Base-by-base conservation (phyloP, 768 basidiomycete species). In the Heimioporus sp. region DNA sequence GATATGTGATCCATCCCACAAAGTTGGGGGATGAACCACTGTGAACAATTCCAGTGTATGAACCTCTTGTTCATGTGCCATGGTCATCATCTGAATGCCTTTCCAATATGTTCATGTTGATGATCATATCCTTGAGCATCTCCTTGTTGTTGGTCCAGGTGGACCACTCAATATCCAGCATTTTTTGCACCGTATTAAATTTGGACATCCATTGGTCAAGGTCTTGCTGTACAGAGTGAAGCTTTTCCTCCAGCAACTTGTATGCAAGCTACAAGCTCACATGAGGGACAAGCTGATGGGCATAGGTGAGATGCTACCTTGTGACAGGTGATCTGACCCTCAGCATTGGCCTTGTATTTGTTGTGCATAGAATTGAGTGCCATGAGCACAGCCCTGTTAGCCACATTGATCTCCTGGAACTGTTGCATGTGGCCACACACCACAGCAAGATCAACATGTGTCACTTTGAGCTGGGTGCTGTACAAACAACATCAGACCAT, bases 401-500 rank as follows among this genome's bases (percentile, higher is more conserved):
- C 87, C 62, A 86, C 81, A 54, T 86, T 87, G 59, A 95, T 93
- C 57, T 88, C 85, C 64, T 90, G 81, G 80, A 87, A 94, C 66
- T 94, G 92, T 53, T 87, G 80, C 28, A 87, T 84, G 61, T 92
- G 89, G 41, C 72, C 80, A 49, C 80, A 79, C 1, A 90, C 85
- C 17, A 81, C 73, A 10, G 82, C 76, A 34, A 92, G 78, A 57
- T 93, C 92, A 20, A 89, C 78, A 66, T 93, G 84, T 3, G 86
- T 76, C 2, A 90, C 76, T 70, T 90, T 92, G 46, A 95, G 74
- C 24, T 85, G 75, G 35, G 85, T 81, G 12, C 91, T 92, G 60
- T 13, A 31, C 37, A 28, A 43, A 15, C 51, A 12, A 16, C 8
- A 21, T 57, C 19, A 24, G 4, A 43, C 30, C n/a, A 16, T 9